These are phyloP conservation scores for Solanum peruvianum DNA, from an alignment of 257 asterid species.

Conservation along the genomic window DNA sequence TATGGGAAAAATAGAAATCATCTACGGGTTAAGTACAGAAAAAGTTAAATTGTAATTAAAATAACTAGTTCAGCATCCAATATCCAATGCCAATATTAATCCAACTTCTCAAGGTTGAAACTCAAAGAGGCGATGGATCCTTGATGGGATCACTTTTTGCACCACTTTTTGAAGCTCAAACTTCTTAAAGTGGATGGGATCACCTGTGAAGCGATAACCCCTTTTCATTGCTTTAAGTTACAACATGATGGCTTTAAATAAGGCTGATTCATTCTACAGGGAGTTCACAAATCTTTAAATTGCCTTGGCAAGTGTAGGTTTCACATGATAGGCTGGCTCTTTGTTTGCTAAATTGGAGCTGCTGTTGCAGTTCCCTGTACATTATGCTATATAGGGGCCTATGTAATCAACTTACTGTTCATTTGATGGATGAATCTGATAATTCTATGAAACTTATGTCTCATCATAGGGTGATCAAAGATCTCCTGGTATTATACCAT, in stretches of 20 bases:
- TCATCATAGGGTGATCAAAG: constrained; percentile 94
- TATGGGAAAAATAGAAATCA: not conserved
- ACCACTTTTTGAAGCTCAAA: not conserved
- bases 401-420: not conserved
- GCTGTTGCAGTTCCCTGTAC: not conserved
- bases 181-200: not conserved
- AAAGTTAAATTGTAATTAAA: not conserved
- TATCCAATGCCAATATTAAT: not conserved
- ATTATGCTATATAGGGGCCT: not conserved
- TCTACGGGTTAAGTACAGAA: not conserved
- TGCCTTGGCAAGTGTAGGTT: not conserved
- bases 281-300: not conserved
- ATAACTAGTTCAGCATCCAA: not conserved
- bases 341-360: not conserved
- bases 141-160: not conserved
- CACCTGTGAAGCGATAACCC: not conserved
- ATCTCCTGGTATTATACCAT: constrained; percentile 96
- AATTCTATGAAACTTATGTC: not conserved
- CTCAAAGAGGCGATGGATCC: not conserved
- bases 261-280: not conserved
- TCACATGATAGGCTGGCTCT: not conserved
- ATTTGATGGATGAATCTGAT: not conserved
- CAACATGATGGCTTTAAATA: not conserved
- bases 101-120: not conserved
- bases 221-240: not conserved